Evolutionary conservation across 176 grass and related monocot genomes (phyloP), one percentile per base, ranked within the genome.

Genomic region (Carex kokanica): DNA sequence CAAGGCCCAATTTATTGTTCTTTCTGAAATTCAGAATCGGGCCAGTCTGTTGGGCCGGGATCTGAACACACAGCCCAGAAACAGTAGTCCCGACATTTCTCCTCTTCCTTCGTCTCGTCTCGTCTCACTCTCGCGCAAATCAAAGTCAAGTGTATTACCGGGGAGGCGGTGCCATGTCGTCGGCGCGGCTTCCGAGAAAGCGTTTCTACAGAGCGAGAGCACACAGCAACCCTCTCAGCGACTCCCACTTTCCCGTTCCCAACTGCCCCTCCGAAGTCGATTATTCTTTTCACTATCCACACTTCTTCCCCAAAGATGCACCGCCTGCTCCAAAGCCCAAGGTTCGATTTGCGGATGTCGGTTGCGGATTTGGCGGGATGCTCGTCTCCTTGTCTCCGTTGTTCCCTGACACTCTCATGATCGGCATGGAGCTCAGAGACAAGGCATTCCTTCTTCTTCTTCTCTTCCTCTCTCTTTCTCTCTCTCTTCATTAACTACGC

Each of bases 361-460:
- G 94, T 12, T 97, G 91, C 45, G 94, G 94, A 0, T 93, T 97
- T 5, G 94, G 89, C 0, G 94, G 94, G 38, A 31, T 99, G 82
- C 93, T 99, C 0, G 88, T 95, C 5, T 83, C 87, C 20, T 85
- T 99, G 16, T 99, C 96, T 1, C 89, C 89, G 3, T 87, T 93
- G 51, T 93, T 98, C 83, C 96, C 89, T 0, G 90, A 95, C 71
- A 91, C 85, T 77, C 89, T 98, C 43, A 99, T 99, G 91, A 93
- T 99, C 24, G 96, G 96, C 63, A 99, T 99, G 96, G 91, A 98
- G 84, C 90, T 98, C 0, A 90, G 92, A 77, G 95, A 98, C 53
- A 98, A 94, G 92, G 95, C 91, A 86, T 70, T 59, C 3, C 36
- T 38, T 38, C 36, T 38, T 38, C 34, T 4, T 36, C 36, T 38